phyloP scores from a whole-genome alignment of 768 basidiomycete species.

The Agrocybe chaxingu region DNA sequence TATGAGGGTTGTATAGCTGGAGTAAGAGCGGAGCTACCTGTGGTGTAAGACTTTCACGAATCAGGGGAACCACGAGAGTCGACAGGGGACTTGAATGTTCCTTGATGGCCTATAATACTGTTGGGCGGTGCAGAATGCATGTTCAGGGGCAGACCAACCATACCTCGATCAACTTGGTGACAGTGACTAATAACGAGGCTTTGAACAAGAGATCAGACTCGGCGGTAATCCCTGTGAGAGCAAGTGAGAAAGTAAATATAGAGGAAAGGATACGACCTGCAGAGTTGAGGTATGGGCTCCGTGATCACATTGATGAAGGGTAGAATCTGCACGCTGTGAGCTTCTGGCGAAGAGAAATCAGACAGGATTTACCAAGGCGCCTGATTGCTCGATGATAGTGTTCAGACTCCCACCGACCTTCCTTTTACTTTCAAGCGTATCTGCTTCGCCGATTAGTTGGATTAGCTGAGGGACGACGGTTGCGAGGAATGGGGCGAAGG shows the following conservation, averaged over 20 bases:
- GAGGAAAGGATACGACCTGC: slow-evolving; percentile 37
- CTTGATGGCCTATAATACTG: slow-evolving; percentile 54
- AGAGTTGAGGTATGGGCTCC: slow-evolving; percentile 65
- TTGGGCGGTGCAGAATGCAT: neutral
- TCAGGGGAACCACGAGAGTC: slow-evolving; percentile 56
- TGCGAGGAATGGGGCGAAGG: slow-evolving; percentile 70
- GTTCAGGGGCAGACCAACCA: slow-evolving; percentile 6
- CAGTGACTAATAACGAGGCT: slow-evolving; percentile 61
- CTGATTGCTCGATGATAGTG: slow-evolving; percentile 59
- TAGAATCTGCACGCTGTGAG: slow-evolving; percentile 46
- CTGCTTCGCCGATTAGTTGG: slow-evolving; percentile 66
- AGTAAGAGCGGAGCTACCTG: slow-evolving; percentile 34
- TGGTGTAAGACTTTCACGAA: slow-evolving; percentile 61
- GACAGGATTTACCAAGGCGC: slow-evolving; percentile 29
- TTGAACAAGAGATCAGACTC: slow-evolving; percentile 73
- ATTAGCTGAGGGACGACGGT: slow-evolving; percentile 62
- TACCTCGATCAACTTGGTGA: slow-evolving; percentile 71
- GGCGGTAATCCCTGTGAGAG: slow-evolving; percentile 57
- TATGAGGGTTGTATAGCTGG: neutral
- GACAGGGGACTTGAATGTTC: slow-evolving; percentile 55
- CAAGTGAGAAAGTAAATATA: neutral
- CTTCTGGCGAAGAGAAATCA: neutral
- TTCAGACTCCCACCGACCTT: slow-evolving; percentile 70
- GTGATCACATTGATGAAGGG: slow-evolving; percentile 63
- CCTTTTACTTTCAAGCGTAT: slow-evolving; percentile 74